Evolutionary conservation across 1,284 basidiomycete species (phyloP).

Genomic region (Earliella scabrosa): DNA sequence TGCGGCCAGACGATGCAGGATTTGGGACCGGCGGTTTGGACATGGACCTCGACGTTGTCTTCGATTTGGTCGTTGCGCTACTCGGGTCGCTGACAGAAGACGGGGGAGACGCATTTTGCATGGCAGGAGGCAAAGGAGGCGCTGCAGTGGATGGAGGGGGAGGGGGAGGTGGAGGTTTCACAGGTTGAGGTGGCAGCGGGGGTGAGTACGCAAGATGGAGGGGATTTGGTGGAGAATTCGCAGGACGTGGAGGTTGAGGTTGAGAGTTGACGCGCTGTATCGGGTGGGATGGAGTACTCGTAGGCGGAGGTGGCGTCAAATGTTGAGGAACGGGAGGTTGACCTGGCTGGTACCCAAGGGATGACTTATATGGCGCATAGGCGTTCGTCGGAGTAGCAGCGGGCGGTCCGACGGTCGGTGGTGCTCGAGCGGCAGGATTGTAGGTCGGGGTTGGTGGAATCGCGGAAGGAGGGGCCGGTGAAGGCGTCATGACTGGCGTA

Average conservation of each 20-base stretch:
- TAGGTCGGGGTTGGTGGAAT: neutral
- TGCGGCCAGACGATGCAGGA: too few relatives aligned
- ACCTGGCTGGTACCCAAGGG: neutral
- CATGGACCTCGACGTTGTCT: neutral
- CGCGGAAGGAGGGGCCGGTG: neutral
- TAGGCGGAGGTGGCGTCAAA: slow-evolving; percentile 3
- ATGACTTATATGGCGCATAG: slow-evolving; percentile 1
- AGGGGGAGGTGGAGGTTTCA: slow-evolving; percentile 3
- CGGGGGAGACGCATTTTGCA: neutral
- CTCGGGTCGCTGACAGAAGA: too few relatives aligned
- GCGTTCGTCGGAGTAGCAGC: neutral
- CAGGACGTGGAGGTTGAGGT: too few relatives aligned
- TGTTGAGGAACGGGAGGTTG: neutral
- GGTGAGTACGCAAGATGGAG: too few relatives aligned
- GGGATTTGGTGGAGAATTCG: too few relatives aligned
- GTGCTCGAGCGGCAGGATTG: neutral
- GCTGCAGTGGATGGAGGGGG: neutral
- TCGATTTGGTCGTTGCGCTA: too few relatives aligned
- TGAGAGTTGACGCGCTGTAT: too few relatives aligned
- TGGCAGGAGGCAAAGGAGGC: too few relatives aligned
- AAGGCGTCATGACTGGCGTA: neutral
- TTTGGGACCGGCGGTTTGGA: too few relatives aligned
- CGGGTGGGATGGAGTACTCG: slow-evolving; percentile 2
- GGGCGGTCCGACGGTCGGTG: neutral
- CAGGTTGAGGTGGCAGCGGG: slow-evolving; percentile 5